These are phyloP conservation scores for Kwoniella dendrophila DNA, from an alignment of 768 basidiomycete genomes.

Conservation along the genomic window DNA sequence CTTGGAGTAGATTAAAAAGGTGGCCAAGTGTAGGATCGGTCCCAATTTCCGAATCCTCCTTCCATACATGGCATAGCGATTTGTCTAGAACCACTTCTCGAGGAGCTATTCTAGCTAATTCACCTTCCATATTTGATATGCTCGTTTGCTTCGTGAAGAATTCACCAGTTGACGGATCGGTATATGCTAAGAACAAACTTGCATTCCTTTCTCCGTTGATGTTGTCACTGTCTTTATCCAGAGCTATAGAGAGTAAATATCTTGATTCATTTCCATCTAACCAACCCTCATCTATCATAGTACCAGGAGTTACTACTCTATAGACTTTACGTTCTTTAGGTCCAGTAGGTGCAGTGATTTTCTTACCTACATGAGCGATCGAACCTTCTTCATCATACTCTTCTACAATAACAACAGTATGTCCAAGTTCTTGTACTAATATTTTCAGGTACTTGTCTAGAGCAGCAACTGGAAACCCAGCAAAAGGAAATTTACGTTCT, in stretches of 20 bases:
- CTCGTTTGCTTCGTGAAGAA: conserved; percentile 74
- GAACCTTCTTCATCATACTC: conserved; percentile 64
- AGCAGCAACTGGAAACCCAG: conserved; percentile 84
- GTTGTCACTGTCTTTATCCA: neutral
- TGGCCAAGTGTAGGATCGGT: neutral
- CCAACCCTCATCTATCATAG: conserved; percentile 88
- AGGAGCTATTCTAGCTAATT: conserved; percentile 77
- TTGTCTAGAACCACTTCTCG: conserved; percentile 73
- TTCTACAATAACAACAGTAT: conserved; percentile 90
- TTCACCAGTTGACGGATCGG: conserved; percentile 87
- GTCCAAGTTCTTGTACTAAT: conserved; percentile 77
- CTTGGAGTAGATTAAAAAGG: conserved; percentile 34
- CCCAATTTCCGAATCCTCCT: no score
- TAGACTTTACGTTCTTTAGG: conserved; percentile 66
- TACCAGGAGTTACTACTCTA: conserved; percentile 89
- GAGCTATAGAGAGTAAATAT: conserved; percentile 73
- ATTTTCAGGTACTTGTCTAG: conserved; percentile 84
- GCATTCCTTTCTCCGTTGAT: conserved; percentile 19
- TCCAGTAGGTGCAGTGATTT: conserved; percentile 13
- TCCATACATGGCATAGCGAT: conserved; percentile 17
- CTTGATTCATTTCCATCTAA: conserved; percentile 84
- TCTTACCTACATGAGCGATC: conserved; percentile 23
- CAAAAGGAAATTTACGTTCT: conserved; percentile 65
- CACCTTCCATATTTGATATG: conserved; percentile 68
- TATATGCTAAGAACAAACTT: conserved; percentile 75